Percentiles rank a stretch among this genome's conserved stretches.
These are phyloP conservation scores for Crassisporium funariophilum DNA, from an alignment of 768 basidiomycete genomes.

Conservation along the genomic window DNA sequence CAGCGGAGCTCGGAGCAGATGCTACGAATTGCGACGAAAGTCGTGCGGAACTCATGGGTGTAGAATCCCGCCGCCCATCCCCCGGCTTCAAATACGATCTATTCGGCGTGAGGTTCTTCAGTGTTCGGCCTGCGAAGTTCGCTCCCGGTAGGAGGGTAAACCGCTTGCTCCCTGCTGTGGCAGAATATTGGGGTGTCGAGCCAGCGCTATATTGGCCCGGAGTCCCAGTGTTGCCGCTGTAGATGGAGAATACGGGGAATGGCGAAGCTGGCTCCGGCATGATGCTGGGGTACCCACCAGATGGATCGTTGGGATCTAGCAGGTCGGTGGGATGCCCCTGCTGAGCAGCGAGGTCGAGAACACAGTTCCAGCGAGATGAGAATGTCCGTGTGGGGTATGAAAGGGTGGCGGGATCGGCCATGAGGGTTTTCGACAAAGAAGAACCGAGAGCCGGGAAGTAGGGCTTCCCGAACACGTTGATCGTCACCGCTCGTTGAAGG, in stretches of 20 bases:
- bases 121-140: slow-evolving; percentile 24
- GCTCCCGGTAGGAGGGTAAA: slow-evolving; percentile 26
- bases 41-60: slow-evolving; percentile 29
- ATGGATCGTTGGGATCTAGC: slow-evolving; percentile 34
- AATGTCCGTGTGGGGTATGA: slow-evolving; percentile 74
- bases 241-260: slow-evolving; percentile 54
- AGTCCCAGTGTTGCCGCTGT: slow-evolving; percentile 18
- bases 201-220: slow-evolving; percentile 18
- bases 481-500: slow-evolving; percentile 75
- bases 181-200: slow-evolving; percentile 35
- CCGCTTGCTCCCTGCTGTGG: slow-evolving; percentile 60
- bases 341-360: slow-evolving; percentile 69
- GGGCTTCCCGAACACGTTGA: slow-evolving; percentile 78
- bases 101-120: slow-evolving; percentile 24
- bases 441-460: slow-evolving; percentile 42
- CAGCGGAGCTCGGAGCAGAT: slow-evolving; percentile 28
- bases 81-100: slow-evolving; percentile 14
- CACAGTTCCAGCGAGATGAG: slow-evolving; percentile 88
- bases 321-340: slow-evolving; percentile 32
- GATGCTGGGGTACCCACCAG: slow-evolving; percentile 38
- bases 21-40: slow-evolving; percentile 35
- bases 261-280: slow-evolving; percentile 82
- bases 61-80: slow-evolving; percentile 15
- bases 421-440: slow-evolving; percentile 17
- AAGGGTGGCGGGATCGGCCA: slow-evolving; percentile 19